Conservation (phyloP, 805 yeast species). For the Saturnispora saitoi region DNA sequence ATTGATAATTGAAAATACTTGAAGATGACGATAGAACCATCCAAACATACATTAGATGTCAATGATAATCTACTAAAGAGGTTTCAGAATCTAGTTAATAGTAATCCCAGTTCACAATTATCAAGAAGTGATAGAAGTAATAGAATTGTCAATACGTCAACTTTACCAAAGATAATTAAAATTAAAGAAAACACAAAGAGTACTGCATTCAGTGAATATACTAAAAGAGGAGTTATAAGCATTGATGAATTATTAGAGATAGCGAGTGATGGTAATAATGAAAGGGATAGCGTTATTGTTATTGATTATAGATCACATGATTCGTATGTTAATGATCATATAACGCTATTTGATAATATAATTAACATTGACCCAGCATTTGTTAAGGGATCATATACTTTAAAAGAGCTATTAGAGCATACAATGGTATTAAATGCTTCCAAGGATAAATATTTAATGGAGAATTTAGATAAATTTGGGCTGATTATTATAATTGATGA, state of each 20-base stretch:
- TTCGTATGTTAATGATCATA: slow-evolving; percentile 56
- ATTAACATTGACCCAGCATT: slow-evolving; percentile 72
- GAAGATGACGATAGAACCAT: not conserved
- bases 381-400: slow-evolving; percentile 41
- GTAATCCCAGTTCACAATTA: not conserved
- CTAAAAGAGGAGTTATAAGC: not conserved
- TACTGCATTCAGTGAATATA: not conserved
- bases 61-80: not conserved
- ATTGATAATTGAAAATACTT: not conserved
- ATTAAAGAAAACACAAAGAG: not conserved
- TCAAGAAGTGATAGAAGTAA: not conserved
- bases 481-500: slow-evolving; percentile 59
- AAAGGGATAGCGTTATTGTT: slow-evolving; percentile 35
- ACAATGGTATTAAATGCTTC: slow-evolving; percentile 50
- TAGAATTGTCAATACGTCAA: not conserved
- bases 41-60: not conserved
- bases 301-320: slow-evolving; percentile 62
- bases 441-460: slow-evolving; percentile 46
- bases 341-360: slow-evolving; percentile 42
- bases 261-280: slow-evolving; percentile 23
- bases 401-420: slow-evolving; percentile 56
- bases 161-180: not conserved
- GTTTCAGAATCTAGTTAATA: not conserved
- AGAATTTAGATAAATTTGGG: slow-evolving; percentile 46
- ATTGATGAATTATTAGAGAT: slow-evolving; percentile 16